Evolutionary conservation across 1,284 basidiomycete genomes (phyloP), one percentile per base, ranked within the genome.

Genomic region (Ustilago nuda): DNA sequence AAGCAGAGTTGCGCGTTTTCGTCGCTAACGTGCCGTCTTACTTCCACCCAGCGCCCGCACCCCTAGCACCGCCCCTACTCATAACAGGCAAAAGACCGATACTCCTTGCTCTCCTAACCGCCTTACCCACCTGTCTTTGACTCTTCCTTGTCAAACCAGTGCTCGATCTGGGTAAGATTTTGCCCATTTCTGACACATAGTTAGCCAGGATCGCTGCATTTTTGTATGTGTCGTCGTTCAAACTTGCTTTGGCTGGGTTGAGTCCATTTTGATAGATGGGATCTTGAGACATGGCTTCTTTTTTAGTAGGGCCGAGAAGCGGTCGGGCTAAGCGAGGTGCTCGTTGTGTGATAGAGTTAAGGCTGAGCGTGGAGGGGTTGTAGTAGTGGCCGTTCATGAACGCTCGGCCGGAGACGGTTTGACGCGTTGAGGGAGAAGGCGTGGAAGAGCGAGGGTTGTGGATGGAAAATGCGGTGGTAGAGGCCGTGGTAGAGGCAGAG

Each of bases 51-150:
- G 76, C 72, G 53, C 70, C 77, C 19, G 68, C 59, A 55, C 36
- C 60, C 45, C 71, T 45, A 2, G 72, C 46, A 1, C 80, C 79
- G 23, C 80, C 79, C 3, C 80, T 63, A 55, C 76, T 81, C 69
- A 81, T 71, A 3, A 83, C 78, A 2, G 93, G 92, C 71, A 98
- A 90, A 68, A 95, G 85, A 53, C 95, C 95, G 92, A 98, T 95
- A 88, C 92, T 93, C 87, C 93, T 93, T 60, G 96, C 93, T 63
- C 96, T 89, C 64, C 93, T 90, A 66, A 98, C 92, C 43, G 95
- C 93, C 87, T 95, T 95, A 53, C 91, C 93, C 4, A 98, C 83
- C 72, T 89, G 88, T 51, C 94, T 89, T 86, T 98, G 95, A 73
- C 88, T 92, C 86, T 91, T 91, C 87, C 91, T 90, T 5, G 94